Base-by-base conservation (phyloP, 352 stramenopile genomes). In the Globisporangium yorkense region DNA sequence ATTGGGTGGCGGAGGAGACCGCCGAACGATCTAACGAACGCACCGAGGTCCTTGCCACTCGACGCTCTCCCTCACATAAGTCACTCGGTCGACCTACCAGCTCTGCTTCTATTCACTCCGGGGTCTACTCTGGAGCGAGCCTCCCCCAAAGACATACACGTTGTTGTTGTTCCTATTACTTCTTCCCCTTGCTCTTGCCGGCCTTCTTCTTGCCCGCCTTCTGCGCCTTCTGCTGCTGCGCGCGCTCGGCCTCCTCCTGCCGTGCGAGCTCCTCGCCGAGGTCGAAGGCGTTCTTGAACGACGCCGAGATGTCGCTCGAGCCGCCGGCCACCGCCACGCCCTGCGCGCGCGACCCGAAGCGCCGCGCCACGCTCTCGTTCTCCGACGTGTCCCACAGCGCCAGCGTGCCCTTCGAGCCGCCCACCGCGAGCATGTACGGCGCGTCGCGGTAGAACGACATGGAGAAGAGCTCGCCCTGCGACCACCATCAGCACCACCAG, bases 311-410 rank as follows among this genome's bases (percentile, higher is more conserved):
- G 59, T 91, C 80, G 27, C 62, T 53, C 20, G 59, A 57, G 37
- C 31, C 53, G 31, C 20, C 40, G 20, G 67, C 63, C 41, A 66
- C 67, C 21, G 66, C 61, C 33, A 68, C 52, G 31, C 61, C 71
- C 48, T 87, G 75, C 43, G 85, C 77, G 40, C 86, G 81, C 62
- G 84, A 87, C n/a, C 78, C 57, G 66, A 96, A 96, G 54, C 80
- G 82, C 39, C 82, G 77, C 72, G 94, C 80, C 29, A 94, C 80
- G 43, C 71, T 82, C 57, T 93, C 73, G 70, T 96, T 92, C 66
- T 96, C 90, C 3, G 73, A 77, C 3, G 84, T 93, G 51, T 97
- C 90, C 90, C 90, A 97, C 10, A 97, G 69, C 37, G 88, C 89
- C 20, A 97, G 61, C 29, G 88, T 73, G 57, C 89, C 88, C 64